These are phyloP conservation scores for Aureobasidium sp. DNA, from an alignment of 2,329 filamentous ascomycete genomes.

Conservation along the genomic window DNA sequence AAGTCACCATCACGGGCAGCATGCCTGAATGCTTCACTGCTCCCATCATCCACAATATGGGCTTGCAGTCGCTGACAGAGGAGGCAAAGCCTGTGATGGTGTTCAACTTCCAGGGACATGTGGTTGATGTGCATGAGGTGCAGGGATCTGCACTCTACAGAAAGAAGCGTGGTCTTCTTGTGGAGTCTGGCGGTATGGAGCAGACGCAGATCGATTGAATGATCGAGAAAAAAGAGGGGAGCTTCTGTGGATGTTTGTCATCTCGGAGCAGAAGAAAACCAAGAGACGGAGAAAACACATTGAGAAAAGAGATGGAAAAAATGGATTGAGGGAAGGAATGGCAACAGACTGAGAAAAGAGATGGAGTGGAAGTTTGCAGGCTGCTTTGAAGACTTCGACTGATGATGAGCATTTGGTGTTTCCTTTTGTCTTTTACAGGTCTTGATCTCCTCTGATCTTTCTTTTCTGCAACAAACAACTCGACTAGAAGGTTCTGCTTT, in stretches of 20 bases:
- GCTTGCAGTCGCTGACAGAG: neutral
- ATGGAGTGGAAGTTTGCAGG: neutral
- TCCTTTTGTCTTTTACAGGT: neutral
- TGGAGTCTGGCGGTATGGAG: neutral
- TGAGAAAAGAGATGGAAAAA: neutral
- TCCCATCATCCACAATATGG: neutral
- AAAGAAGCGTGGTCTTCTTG: neutral
- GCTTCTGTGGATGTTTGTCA: neutral
- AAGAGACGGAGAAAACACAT: no score
- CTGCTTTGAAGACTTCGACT: neutral
- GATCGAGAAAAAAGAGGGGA: neutral
- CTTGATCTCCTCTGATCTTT: neutral
- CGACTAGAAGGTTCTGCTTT: neutral
- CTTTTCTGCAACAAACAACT: no score
- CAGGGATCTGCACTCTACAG: neutral
- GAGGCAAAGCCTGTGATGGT: neutral
- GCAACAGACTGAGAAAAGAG: neutral
- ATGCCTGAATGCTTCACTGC: slow-evolving; percentile 13
- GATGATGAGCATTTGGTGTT: neutral
- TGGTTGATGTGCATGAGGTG: neutral
- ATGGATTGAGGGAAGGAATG: neutral
- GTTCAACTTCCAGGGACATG: neutral
- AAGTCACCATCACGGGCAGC: slow-evolving; percentile 19
- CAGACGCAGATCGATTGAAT: neutral
- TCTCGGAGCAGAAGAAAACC: neutral